Base-by-base conservation (phyloP, 73 alveolate species). In the Paramecium pentaurelia region DNA sequence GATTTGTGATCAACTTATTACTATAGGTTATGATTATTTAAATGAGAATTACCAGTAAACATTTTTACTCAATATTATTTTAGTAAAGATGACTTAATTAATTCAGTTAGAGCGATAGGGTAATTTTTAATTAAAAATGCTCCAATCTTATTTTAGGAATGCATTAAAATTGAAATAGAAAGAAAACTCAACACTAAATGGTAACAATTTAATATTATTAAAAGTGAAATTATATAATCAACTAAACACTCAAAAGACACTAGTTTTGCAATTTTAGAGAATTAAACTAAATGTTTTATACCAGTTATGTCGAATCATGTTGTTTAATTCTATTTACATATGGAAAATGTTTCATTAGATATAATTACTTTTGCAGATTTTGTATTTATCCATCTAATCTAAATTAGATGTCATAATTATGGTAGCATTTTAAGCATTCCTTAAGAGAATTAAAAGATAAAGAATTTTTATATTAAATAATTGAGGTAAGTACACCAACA, bases 391-490 rank as follows among this genome's bases (percentile, higher is more conserved):
- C 84, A 64, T 28, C 22, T 32, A 8, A 28, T 32, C 42, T 64
- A 64, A 40, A 64, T 25, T 64, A 64, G 84, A 42, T 80, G 49
- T 28, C 71, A 27, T 28, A 80, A 80, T 27, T 80, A 20, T 80
- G 91, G 91, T 36, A 44, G 9, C 71, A 44, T 18, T 80, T 80
- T 42, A 22, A 80, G 25, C 91, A 80, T 80, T 18, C 25, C 44
- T 47, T 80, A 80, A 80, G 73, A 80, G 91, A 80, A 44, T 80
- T 32, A 44, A 80, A 80, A 12, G 75, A 80, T 80, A 42, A 49
- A 80, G 91, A 80, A 80, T 80, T 80, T 27, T n/a, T 80, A 22
- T 49, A 80, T 14, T 80, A 80, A 44, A 80, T 80, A 0, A 80
- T 80, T 6, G 91, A 80, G 30, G 91, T 80, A 25, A 44, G 77